Evolutionary conservation across 1,139 yeast species (phyloP).

Genomic region (Hemisphaericaspora xylanilytica): DNA sequence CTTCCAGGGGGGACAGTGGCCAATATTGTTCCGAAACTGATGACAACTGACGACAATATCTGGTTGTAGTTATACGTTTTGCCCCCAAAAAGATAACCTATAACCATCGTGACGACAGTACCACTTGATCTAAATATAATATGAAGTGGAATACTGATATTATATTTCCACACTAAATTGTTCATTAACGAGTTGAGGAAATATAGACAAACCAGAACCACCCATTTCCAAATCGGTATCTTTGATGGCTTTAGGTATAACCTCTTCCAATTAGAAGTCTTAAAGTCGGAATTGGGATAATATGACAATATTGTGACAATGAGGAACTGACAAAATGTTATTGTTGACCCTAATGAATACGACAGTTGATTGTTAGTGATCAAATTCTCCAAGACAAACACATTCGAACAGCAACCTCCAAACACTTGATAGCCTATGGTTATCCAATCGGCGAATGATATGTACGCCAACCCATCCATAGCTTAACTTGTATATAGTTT

Average conservation of each 20-base stretch:
- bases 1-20: conserved; percentile 36
- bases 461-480: conserved; percentile 1
- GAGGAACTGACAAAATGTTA: conserved; percentile 62
- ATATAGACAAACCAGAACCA: conserved; percentile 49
- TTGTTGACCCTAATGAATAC: conserved; percentile 37
- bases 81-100: conserved; percentile 48
- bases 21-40: conserved; percentile 56
- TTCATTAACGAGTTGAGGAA: conserved; percentile 54
- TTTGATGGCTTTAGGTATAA: conserved; percentile 30
- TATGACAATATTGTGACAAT: conserved; percentile 50
- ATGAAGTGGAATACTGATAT: conserved; percentile 65
- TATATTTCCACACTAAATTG: conserved; percentile 57
- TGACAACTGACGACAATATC: conserved; percentile 46
- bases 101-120: conserved; percentile 57
- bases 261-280: conserved; percentile 16
- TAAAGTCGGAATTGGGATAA: conserved; percentile 27
- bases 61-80: conserved; percentile 39
- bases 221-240: conserved; percentile 51
- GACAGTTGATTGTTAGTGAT: conserved; percentile 21
- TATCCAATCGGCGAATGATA: conserved; percentile 11
- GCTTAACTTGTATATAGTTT: no score
- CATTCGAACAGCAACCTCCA: conserved; percentile 76
- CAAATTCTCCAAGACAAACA: conserved; percentile 57
- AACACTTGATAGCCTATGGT: conserved; percentile 42
- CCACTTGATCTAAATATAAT: conserved; percentile 68